phyloP scores from a whole-genome alignment of 78 protist species.

The Chrysochromulina parva region DNA sequence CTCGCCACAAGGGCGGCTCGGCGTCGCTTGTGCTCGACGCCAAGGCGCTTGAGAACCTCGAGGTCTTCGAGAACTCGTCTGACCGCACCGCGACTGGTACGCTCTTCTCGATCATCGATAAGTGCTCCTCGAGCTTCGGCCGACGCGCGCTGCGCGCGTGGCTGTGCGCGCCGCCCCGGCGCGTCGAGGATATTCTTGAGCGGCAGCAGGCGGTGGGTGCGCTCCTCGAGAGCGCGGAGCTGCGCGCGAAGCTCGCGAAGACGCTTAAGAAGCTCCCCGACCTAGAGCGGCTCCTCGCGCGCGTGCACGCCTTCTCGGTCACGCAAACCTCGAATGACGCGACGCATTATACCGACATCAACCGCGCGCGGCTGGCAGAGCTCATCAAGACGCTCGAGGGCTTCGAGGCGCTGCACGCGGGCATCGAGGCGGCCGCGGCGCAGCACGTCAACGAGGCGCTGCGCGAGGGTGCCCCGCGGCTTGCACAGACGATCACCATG shows the following conservation, averaged over 20 bases:
- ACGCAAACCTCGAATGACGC: no score
- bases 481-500: background rate
- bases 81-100: slow-evolving; percentile 11
- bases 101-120: slow-evolving; percentile 17
- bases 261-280: slow-evolving; percentile 35
- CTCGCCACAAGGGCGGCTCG: background rate
- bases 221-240: background rate
- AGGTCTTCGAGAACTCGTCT: background rate
- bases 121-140: slow-evolving; percentile 20
- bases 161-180: slow-evolving; percentile 32
- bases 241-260: background rate
- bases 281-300: slow-evolving; percentile 47
- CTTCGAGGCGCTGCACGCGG: background rate
- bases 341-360: no score
- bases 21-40: slow-evolving; percentile 5
- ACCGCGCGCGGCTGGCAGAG: background rate
- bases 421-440: background rate
- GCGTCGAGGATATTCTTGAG: background rate
- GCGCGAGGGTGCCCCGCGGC: background rate
- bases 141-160: slow-evolving; percentile 26
- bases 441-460: background rate
- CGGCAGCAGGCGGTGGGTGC: slow-evolving; percentile 34
- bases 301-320: slow-evolving; percentile 1
- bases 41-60: slow-evolving; percentile 28
- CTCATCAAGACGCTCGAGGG: background rate